Percentiles rank a stretch among this genome's conserved stretches.
phyloP scores from a whole-genome alignment of 768 basidiomycete genomes.

The Tulasnella sp. region DNA sequence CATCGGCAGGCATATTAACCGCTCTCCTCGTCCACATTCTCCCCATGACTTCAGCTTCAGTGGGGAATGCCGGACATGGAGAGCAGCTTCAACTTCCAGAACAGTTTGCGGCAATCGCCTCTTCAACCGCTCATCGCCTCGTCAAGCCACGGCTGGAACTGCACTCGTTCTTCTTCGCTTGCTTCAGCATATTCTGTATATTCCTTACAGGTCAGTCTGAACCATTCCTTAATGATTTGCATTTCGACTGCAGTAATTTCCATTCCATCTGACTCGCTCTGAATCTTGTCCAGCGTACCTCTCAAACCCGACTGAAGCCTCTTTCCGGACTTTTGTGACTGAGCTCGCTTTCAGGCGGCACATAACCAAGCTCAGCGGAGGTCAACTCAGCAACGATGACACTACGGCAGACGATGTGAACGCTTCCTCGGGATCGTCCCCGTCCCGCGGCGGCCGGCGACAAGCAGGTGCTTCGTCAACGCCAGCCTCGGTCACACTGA shows the following conservation, averaged over 20 bases:
- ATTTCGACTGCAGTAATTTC: conserved; percentile 27
- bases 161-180: background rate
- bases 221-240: conserved; percentile 65
- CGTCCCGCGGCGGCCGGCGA: conserved; percentile 5
- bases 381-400: conserved; percentile 38
- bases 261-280: conserved; percentile 27
- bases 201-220: conserved; percentile 61
- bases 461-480: conserved; percentile 27
- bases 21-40: conserved; percentile 1
- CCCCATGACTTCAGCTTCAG: background rate
- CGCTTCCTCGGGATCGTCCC: background rate
- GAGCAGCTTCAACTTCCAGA: conserved; percentile 1
- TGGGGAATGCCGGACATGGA: conserved; percentile 2
- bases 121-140: conserved; percentile 6
- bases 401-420: conserved; percentile 29
- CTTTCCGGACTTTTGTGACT: conserved; percentile 93
- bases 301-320: conserved; percentile 90
- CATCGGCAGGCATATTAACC: background rate
- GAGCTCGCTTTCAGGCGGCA: conserved; percentile 95
- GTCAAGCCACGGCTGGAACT: background rate
- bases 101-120: background rate
- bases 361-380: conserved; percentile 76
- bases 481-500: conserved; percentile 29
- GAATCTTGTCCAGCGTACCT: conserved; percentile 64
- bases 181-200: conserved; percentile 50